phyloP scores from a whole-genome alignment of 371 early-diverging fungal species.

The Blastocladiella emersonii region DNA sequence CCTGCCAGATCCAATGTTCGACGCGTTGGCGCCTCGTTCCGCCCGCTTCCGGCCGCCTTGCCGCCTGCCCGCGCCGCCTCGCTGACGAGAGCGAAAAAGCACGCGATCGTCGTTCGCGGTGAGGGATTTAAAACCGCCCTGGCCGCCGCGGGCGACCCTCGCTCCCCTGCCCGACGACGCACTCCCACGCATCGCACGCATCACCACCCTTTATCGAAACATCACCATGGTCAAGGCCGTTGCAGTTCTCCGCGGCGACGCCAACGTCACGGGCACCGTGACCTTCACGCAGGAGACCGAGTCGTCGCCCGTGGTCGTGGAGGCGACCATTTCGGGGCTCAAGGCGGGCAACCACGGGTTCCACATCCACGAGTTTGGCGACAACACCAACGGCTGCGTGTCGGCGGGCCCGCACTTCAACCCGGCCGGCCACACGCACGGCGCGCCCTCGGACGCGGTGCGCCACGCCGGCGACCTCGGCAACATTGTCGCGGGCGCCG shows the following conservation, averaged over 20 bases:
- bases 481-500: constrained; percentile 43
- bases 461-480: constrained; percentile 85
- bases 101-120: too few species aligned
- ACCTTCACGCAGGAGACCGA: constrained; percentile 48
- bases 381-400: constrained; percentile 60
- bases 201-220: too few species aligned
- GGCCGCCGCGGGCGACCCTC: too few species aligned
- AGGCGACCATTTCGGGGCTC: constrained; percentile 44
- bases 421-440: constrained; percentile 59
- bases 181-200: too few species aligned
- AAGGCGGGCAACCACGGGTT: constrained; percentile 69
- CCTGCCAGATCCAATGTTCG: too few species aligned
- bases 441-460: constrained; percentile 42
- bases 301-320: constrained; percentile 33
- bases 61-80: too few species aligned
- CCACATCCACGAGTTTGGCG: constrained; percentile 38
- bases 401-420: constrained; percentile 70
- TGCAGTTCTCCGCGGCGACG: constrained; percentile 42
- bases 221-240: constrained; percentile 55
- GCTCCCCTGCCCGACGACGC: too few species aligned
- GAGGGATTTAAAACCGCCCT: too few species aligned
- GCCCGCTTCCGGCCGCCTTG: too few species aligned
- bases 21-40: too few species aligned
- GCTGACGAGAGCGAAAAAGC: too few species aligned
- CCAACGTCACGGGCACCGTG: constrained; percentile 49